Percentiles rank a stretch among this genome's conserved stretches.
Evolutionary conservation across 177 flowering plant species (phyloP).

Genomic region (Telopea speciosissima): DNA sequence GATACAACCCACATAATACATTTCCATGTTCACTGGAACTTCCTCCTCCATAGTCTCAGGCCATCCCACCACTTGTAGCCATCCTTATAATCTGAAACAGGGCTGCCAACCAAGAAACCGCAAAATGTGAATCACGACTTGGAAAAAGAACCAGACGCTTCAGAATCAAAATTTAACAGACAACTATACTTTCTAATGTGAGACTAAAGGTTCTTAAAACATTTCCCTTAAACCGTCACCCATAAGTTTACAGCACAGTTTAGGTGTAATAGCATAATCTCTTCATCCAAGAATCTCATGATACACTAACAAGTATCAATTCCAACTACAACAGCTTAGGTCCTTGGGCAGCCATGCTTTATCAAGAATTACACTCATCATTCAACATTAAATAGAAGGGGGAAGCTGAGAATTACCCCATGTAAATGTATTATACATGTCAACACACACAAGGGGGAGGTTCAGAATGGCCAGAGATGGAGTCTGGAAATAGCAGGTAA

Average conservation of each 20-base stretch:
- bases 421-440: no score
- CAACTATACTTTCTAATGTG: no score
- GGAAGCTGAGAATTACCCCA: no score
- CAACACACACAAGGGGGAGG: background rate
- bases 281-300: background rate
- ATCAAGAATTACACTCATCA: background rate
- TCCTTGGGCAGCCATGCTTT: background rate
- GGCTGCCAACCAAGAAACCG: conserved; percentile 29
- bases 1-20: background rate
- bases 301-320: background rate
- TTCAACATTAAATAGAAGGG: background rate
- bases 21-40: background rate
- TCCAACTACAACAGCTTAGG: background rate
- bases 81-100: conserved; percentile 52
- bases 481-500: background rate
- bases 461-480: background rate
- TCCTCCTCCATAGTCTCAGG: conserved; percentile 17
- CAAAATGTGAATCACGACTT: background rate
- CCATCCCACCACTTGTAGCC: conserved; percentile 45
- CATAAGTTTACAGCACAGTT: no score
- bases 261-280: background rate
- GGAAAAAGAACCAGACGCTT: no score
- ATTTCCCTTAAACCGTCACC: no score
- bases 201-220: no score
- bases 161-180: no score